These are phyloP conservation scores for Lepiota brunneoincarnata DNA, from an alignment of 768 basidiomycete species.

Conservation along the genomic window DNA sequence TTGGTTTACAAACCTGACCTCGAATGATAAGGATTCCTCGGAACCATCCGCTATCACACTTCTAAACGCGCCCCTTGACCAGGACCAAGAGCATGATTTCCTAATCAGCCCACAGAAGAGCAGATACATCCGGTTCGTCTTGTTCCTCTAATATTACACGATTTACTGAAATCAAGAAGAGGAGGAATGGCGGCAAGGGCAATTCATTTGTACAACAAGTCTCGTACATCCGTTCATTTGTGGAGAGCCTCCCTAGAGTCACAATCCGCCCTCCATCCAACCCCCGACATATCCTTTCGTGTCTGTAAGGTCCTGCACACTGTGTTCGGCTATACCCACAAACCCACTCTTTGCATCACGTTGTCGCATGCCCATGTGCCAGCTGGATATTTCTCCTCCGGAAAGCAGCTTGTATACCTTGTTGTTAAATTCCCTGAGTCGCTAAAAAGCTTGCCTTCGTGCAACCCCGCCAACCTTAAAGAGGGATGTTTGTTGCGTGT, in stretches of 20 bases:
- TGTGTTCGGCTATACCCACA: slow-evolving; percentile 22
- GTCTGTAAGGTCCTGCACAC: slow-evolving; percentile 40
- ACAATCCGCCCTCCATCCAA: slow-evolving; percentile 26
- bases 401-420: slow-evolving; percentile 6
- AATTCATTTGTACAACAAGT: slow-evolving; percentile 37
- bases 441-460: not conserved
- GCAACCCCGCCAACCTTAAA: not conserved
- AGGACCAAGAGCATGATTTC: not conserved
- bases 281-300: slow-evolving; percentile 42
- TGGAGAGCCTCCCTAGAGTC: slow-evolving; percentile 53
- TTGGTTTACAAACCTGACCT: not conserved
- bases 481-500: slow-evolving; percentile 25
- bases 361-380: slow-evolving; percentile 31
- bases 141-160: not conserved
- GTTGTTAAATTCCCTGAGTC: not conserved
- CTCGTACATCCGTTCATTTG: slow-evolving; percentile 43
- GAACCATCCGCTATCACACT: slow-evolving; percentile 3
- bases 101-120: slow-evolving; percentile 5
- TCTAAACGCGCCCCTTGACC: not conserved
- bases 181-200: slow-evolving; percentile 55
- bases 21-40: not conserved
- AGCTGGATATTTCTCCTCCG: slow-evolving; percentile 6
- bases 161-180: slow-evolving; percentile 26
- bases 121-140: slow-evolving; percentile 5
- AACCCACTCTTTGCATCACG: slow-evolving; percentile 33